Base-by-base conservation (phyloP, 495 filamentous ascomycete species). In the Hypoxylon cercidicola region DNA sequence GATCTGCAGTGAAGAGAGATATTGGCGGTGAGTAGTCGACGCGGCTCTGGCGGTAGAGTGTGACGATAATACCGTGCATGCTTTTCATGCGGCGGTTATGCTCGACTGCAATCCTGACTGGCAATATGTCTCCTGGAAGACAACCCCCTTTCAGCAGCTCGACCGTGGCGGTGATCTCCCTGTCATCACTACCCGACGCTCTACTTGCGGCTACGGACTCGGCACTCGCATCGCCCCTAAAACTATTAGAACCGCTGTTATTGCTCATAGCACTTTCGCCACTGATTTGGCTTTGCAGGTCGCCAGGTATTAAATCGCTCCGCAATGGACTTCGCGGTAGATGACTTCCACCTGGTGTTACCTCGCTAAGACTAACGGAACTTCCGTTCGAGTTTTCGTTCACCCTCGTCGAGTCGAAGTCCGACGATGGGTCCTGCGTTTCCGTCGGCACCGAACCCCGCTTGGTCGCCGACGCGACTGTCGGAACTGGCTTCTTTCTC, bases 31-130 rank as follows among this genome's bases (percentile, higher is more conserved):
- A 86, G 43, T 93, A 88, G 70, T 99, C 96, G 23, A 98, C 94
- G 9, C 93, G 89, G 8, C 93, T 93, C 75, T 96, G 90, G 41
- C 95, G 87, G 72, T 97, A 97, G 4, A 99, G 80, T 1, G 95
- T 99, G 23, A 97, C 82, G 56, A 99, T 95, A 48, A 97, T 90
- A 0, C 95, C 95, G 66, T 93, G 89, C 78, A 96, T 81, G 70
- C 90, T 97, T 72, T 90, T 92, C 71, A 97, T 88, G 49, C 86
- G 85, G 67, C 93, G 94, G 47, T 85, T 92, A 68, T 97, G 96
- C 68, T 90, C 88, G 60, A 99, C 88, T 0, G 83, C 87, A 53
- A 97, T 87, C 69, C 86, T 90, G 39, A 99, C 80, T 1, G 91
- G 86, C 20, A 99, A 79, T 16, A 84, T 84, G 66, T 98, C 95